phyloP scores from a whole-genome alignment of 352 stramenopile genomes.

The Pythium biforme region DNA sequence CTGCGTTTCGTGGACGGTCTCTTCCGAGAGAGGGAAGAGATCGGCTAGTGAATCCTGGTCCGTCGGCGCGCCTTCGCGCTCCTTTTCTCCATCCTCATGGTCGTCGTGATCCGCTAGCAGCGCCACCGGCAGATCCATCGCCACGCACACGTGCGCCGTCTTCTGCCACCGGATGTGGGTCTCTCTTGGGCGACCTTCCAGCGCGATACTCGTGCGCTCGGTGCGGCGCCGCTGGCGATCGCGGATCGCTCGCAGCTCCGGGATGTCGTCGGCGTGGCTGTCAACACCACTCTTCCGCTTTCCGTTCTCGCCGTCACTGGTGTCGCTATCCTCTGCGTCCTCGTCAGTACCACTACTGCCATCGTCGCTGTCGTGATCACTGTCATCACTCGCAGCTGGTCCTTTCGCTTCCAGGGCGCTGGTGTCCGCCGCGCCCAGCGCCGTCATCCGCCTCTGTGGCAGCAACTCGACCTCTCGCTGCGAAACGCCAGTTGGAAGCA shows the following conservation, averaged over 20 bases:
- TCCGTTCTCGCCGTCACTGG: too few species aligned
- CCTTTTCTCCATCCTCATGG: not conserved
- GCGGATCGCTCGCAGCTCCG: conserved; percentile 29
- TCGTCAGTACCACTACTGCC: not conserved
- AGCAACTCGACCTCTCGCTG: conserved; percentile 18
- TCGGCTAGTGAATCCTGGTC: not conserved
- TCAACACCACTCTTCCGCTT: too few species aligned
- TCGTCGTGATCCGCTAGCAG: not conserved
- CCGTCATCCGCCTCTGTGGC: conserved; percentile 39
- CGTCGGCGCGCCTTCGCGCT: not conserved
- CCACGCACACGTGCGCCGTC: conserved; percentile 35
- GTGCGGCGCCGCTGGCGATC: conserved; percentile 28
- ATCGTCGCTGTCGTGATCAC: not conserved
- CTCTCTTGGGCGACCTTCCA: not conserved
- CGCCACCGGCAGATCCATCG: conserved; percentile 33
- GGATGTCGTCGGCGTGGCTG: conserved; percentile 10
- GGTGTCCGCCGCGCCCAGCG: conserved; percentile 19
- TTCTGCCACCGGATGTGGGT: conserved; percentile 54
- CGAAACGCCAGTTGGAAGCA: not conserved
- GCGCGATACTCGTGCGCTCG: not conserved
- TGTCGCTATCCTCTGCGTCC: not conserved
- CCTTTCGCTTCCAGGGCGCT: not conserved
- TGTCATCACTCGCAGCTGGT: not conserved
- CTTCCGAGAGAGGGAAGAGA: conserved; percentile 13
- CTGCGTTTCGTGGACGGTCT: not conserved